Evolutionary conservation across 2,329 filamentous ascomycete genomes (phyloP).

Genomic region (Clarireedia paspali): DNA sequence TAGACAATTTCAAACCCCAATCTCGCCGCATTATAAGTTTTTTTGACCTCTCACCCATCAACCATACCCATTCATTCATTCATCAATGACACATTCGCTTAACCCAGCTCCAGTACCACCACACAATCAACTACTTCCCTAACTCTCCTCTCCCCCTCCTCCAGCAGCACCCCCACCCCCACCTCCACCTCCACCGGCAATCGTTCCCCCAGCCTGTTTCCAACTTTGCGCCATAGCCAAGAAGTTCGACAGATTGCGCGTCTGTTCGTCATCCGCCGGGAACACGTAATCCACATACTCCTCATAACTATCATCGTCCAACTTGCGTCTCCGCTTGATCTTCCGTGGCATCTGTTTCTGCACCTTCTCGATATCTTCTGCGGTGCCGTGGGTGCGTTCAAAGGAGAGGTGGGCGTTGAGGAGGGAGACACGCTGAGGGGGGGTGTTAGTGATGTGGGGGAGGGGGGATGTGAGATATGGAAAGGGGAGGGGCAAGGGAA

Average conservation of each 20-base stretch:
- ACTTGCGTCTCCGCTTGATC: constrained; percentile 83
- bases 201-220: constrained; percentile 28
- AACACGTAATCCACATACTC: constrained; percentile 98
- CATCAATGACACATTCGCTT: too few species aligned
- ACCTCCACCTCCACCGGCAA: not conserved
- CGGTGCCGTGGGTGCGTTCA: constrained; percentile 74
- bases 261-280: constrained; percentile 86
- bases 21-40: too few species aligned
- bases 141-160: too few species aligned
- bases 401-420: constrained; percentile 91
- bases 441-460: too few species aligned
- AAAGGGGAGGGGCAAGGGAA: too few species aligned
- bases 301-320: constrained; percentile 90
- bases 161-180: too few species aligned
- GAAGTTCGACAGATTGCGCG: constrained; percentile 74
- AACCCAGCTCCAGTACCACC: too few species aligned
- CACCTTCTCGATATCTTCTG: constrained; percentile 70
- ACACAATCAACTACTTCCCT: too few species aligned
- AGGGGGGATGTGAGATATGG: too few species aligned
- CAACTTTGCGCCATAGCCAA: constrained; percentile 81
- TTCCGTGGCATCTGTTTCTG: constrained; percentile 89
- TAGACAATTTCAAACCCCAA: too few species aligned
- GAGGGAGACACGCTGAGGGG: constrained; percentile 62
- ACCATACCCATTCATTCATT: too few species aligned
- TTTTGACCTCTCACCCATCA: too few species aligned